Conservation (phyloP, 805 yeast species). For the Starmerella apicola region DNA sequence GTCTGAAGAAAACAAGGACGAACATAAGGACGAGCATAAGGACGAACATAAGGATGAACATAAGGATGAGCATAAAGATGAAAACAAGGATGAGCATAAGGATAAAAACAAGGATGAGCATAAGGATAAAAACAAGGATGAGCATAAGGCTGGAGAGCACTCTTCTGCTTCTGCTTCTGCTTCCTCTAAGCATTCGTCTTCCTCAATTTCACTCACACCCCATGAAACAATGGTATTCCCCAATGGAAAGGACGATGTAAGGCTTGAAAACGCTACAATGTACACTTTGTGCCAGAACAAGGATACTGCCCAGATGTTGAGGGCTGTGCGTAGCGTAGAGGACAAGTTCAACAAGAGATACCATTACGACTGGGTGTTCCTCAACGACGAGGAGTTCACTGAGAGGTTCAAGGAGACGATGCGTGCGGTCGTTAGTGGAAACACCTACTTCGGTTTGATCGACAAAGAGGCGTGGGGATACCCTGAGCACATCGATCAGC, state of each 20-base stretch:
- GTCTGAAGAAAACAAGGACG: too few species aligned
- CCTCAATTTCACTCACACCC: too few species aligned
- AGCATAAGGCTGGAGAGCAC: too few species aligned
- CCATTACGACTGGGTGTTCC: constrained; percentile 68
- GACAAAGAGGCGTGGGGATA: constrained; percentile 54
- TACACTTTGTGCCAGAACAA: constrained; percentile 58
- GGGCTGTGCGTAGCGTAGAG: constrained; percentile 51
- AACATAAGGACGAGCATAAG: too few species aligned
- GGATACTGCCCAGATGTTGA: constrained; percentile 46
- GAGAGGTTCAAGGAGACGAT: constrained; percentile 42
- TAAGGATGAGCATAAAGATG: too few species aligned
- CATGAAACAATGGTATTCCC: too few species aligned
- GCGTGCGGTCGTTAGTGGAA: constrained; percentile 43
- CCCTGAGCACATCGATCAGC: constrained; percentile 52
- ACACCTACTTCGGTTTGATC: constrained; percentile 48
- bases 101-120: too few species aligned
- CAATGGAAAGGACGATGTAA: neutral
- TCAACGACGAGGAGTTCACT: constrained; percentile 56
- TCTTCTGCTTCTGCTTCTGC: too few species aligned
- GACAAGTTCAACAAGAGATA: constrained; percentile 49
- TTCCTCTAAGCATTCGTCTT: too few species aligned
- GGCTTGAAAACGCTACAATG: constrained; percentile 34
- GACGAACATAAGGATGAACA: too few species aligned
- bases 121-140: too few species aligned
- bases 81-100: too few species aligned